Conservation (phyloP, 208 protist species). For the Wallacemonas collosoma region DNA sequence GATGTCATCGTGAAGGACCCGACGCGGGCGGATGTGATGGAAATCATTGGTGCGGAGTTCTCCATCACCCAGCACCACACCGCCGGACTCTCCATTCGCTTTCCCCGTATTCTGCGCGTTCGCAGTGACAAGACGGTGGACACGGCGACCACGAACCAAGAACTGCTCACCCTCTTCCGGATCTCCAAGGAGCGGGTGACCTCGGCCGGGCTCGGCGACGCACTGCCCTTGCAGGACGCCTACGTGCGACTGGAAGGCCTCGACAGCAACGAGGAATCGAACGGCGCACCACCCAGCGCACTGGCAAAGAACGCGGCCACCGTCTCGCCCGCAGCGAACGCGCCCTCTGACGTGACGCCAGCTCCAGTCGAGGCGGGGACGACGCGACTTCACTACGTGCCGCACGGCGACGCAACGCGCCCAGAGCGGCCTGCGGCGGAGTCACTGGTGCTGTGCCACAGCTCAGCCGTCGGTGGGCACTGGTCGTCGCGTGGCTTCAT, state of each 20-base stretch:
- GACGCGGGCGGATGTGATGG: conserved; percentile 62
- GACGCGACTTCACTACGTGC: conserved; percentile 12
- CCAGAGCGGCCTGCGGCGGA: conserved; percentile 22
- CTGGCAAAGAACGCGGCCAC: not conserved
- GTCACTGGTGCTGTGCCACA: conserved; percentile 41
- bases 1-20: conserved; percentile 70
- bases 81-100: conserved; percentile 65
- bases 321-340: not conserved
- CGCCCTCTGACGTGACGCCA: not conserved
- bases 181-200: conserved; percentile 26
- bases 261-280: conserved; percentile 16
- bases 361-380: not conserved
- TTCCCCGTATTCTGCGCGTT: conserved; percentile 68
- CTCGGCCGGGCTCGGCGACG: conserved; percentile 19
- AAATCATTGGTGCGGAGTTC: conserved; percentile 77
- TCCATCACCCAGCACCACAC: conserved; percentile 46
- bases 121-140: conserved; percentile 69
- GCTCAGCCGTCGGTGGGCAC: conserved; percentile 28
- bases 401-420: conserved; percentile 24
- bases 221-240: conserved; percentile 26
- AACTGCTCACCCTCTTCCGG: conserved; percentile 53
- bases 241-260: conserved; percentile 25
- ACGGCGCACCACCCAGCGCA: not conserved
- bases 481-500: conserved; percentile 57
- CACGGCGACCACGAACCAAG: conserved; percentile 53